Evolutionary conservation across 2,329 filamentous ascomycete genomes (phyloP).

Genomic region (Nemania sp.): DNA sequence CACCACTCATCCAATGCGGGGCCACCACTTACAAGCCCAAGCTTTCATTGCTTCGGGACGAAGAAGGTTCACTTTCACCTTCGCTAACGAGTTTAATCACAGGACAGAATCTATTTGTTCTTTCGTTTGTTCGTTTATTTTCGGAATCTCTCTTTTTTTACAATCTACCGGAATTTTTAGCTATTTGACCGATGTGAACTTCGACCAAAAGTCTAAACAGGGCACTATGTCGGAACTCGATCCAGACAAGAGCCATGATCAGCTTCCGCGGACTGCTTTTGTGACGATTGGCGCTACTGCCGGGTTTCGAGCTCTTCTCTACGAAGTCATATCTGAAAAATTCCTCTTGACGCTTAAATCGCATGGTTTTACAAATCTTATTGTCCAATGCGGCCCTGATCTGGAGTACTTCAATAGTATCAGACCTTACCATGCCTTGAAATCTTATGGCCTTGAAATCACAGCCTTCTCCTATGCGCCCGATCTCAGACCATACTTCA

Average conservation of each 20-base stretch:
- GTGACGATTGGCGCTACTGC: constrained; percentile 95
- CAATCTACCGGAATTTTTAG: neutral
- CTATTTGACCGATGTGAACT: neutral
- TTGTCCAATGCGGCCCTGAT: constrained; percentile 84
- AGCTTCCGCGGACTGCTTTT: constrained; percentile 68
- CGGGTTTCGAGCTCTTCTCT: constrained; percentile 78
- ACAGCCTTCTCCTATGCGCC: constrained; percentile 75
- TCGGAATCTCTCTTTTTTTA: neutral
- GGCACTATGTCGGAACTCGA: constrained; percentile 17
- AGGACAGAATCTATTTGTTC: neutral
- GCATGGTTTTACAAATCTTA: constrained; percentile 75
- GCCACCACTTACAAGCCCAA: too few species aligned
- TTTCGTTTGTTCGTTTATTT: too few species aligned
- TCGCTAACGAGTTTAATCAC: neutral
- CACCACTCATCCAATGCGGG: neutral
- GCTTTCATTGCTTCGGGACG: too few species aligned
- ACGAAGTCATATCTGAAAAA: constrained; percentile 68
- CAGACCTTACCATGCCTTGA: constrained; percentile 40
- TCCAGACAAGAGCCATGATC: neutral
- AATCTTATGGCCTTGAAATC: constrained; percentile 61
- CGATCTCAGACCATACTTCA: constrained; percentile 71
- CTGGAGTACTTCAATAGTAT: constrained; percentile 65
- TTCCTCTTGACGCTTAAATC: constrained; percentile 73
- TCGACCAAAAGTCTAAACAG: neutral
- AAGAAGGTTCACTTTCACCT: neutral